Percentiles rank a stretch among this genome's conserved stretches.
Evolutionary conservation across 495 filamentous ascomycete genomes (phyloP).

Genomic region (Aspergillus conjunctus): DNA sequence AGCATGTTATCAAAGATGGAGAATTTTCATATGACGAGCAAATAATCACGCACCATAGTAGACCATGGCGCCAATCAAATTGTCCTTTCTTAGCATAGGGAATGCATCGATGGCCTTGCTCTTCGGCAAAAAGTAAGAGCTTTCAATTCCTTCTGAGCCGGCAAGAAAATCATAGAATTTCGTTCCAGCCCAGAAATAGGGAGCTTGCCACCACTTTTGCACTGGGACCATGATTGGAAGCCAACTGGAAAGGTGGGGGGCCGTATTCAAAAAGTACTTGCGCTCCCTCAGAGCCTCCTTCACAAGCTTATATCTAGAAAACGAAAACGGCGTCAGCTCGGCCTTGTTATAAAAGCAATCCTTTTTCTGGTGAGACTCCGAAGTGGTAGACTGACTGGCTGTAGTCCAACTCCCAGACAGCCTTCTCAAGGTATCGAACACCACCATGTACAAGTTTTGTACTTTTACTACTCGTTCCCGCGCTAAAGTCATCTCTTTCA

Average conservation of each 20-base stretch:
- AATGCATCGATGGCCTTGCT: conserved; percentile 95
- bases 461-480: conserved; percentile 93
- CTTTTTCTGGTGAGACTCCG: not conserved
- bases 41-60: conserved; percentile 71
- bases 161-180: conserved; percentile 95
- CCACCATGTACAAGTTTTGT: conserved; percentile 98
- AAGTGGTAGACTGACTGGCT: conserved; percentile 62
- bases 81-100: conserved; percentile 91
- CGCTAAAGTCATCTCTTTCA: conserved; percentile 94
- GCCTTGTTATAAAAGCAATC: not conserved
- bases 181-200: conserved; percentile 96
- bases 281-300: conserved; percentile 94
- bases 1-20: conserved; percentile 22
- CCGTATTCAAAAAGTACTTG: conserved; percentile 93
- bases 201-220: conserved; percentile 95
- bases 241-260: conserved; percentile 92
- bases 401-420: conserved; percentile 95
- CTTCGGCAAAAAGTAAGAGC: conserved; percentile 92
- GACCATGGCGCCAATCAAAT: conserved; percentile 85
- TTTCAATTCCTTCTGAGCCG: conserved; percentile 95
- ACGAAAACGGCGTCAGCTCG: conserved; percentile 6
- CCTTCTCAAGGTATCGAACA: conserved; percentile 95
- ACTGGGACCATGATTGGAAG: conserved; percentile 97
- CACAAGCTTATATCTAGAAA: conserved; percentile 74
- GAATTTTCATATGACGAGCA: not conserved